Evolutionary conservation across 1,284 basidiomycete species (phyloP).

Genomic region (Cystobasidiaceae sp.): DNA sequence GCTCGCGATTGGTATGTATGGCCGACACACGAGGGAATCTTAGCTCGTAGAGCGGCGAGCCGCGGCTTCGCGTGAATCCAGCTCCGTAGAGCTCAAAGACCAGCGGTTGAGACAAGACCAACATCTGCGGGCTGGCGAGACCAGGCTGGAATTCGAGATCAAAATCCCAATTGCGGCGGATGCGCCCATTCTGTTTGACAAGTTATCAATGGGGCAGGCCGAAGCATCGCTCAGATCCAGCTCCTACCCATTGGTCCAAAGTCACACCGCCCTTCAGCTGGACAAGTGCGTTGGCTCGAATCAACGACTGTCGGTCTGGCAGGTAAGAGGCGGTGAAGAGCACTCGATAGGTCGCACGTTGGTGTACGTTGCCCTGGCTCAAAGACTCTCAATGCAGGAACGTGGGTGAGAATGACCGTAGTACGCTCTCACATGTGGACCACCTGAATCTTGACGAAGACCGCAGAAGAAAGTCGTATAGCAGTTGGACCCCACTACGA

Average conservation of each 20-base stretch:
- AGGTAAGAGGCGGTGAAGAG: constrained; percentile 73
- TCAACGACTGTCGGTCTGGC: constrained; percentile 59
- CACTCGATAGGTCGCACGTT: constrained; percentile 59
- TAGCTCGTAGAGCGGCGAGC: constrained; percentile 68
- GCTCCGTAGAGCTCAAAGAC: constrained; percentile 71
- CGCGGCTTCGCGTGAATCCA: constrained; percentile 64
- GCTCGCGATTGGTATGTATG: constrained; percentile 20
- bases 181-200: neutral
- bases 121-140: constrained; percentile 33
- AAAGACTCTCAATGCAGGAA: neutral
- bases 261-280: constrained; percentile 24
- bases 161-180: constrained; percentile 2
- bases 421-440: neutral
- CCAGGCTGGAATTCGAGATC: neutral
- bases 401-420: neutral
- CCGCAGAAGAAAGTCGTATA: constrained; percentile 75
- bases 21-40: constrained; percentile 61
- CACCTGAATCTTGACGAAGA: constrained; percentile 36
- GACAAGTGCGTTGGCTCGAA: constrained; percentile 63
- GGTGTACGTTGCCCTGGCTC: constrained; percentile 5
- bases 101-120: constrained; percentile 60
- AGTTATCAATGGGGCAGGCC: neutral
- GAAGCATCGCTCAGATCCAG: neutral
- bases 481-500: constrained; percentile 57
- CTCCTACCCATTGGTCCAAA: constrained; percentile 29